Evolutionary conservation across 768 basidiomycete genomes (phyloP).

Genomic region (Basidioascus undulatus): DNA sequence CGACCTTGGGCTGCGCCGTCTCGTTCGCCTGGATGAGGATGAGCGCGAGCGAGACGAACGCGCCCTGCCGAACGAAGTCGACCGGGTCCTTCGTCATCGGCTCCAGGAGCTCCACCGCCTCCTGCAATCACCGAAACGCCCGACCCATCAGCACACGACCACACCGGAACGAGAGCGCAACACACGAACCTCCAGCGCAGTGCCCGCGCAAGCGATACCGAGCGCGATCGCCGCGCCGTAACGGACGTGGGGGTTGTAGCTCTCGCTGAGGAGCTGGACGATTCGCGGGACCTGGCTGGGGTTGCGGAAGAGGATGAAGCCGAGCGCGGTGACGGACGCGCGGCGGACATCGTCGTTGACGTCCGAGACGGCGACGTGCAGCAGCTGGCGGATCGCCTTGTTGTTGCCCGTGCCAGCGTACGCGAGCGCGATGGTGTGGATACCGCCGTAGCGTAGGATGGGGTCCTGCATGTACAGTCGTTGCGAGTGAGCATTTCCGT

Average conservation of each 20-base stretch:
- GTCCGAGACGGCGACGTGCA: conserved; percentile 94
- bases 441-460: conserved; percentile 88
- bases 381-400: conserved; percentile 62
- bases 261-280: conserved; percentile 88
- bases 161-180: neutral
- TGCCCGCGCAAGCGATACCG: conserved; percentile 92
- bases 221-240: conserved; percentile 90
- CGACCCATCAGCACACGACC: neutral
- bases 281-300: conserved; percentile 87
- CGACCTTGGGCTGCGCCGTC: conserved; percentile 56
- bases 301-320: conserved; percentile 91
- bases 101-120: conserved; percentile 86
- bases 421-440: conserved; percentile 85
- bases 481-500: no score
- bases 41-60: conserved; percentile 86
- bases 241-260: conserved; percentile 94
- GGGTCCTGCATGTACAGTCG: conserved; percentile 40
- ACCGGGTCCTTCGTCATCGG: conserved; percentile 96
- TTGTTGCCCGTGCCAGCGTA: conserved; percentile 94
- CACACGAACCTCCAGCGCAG: conserved; percentile 45
- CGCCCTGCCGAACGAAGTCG: conserved; percentile 95
- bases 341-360: conserved; percentile 92
- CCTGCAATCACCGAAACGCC: conserved; percentile 24
- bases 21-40: conserved; percentile 91
- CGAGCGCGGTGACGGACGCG: conserved; percentile 83